These are phyloP conservation scores for Cryphonectria nitschkei DNA, from an alignment of 2,329 filamentous ascomycete genomes.

Conservation along the genomic window DNA sequence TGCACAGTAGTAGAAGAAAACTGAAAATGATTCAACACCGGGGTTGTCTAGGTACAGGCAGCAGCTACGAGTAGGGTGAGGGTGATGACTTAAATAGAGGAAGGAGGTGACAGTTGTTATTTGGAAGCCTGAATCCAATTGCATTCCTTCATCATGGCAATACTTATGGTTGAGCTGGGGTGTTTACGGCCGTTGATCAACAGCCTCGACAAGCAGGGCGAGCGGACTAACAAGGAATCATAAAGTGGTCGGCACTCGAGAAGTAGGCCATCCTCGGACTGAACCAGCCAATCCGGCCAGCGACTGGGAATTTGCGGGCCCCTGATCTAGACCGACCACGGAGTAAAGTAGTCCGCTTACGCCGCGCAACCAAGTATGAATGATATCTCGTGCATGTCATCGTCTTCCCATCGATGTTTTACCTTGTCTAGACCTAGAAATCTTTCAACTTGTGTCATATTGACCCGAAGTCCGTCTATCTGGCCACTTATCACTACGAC, in stretches of 20 bases:
- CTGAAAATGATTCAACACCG: not conserved
- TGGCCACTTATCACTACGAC: not conserved
- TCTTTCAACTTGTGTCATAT: not conserved
- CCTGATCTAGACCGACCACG: not conserved
- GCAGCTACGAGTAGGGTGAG: not conserved
- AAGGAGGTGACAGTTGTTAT: not conserved
- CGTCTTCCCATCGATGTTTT: not conserved
- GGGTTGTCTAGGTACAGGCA: not conserved
- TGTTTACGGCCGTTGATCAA: not conserved
- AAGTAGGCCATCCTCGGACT: not conserved
- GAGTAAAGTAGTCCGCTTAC: not conserved
- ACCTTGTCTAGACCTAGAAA: not conserved
- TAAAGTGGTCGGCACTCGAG: not conserved
- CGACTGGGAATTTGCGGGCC: not conserved
- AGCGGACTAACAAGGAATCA: not conserved
- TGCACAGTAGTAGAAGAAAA: not conserved
- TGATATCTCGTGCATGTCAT: not conserved
- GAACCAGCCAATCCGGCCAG: not conserved
- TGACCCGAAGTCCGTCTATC: not conserved
- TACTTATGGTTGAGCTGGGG: not conserved
- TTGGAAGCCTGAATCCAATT: not conserved
- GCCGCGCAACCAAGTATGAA: not conserved
- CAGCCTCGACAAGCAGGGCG: not conserved
- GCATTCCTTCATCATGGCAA: not conserved
- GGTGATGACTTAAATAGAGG: not conserved